Base-by-base conservation (phyloP, 2,329 filamentous ascomycete species). In the Corniculantispora saksenae region DNA sequence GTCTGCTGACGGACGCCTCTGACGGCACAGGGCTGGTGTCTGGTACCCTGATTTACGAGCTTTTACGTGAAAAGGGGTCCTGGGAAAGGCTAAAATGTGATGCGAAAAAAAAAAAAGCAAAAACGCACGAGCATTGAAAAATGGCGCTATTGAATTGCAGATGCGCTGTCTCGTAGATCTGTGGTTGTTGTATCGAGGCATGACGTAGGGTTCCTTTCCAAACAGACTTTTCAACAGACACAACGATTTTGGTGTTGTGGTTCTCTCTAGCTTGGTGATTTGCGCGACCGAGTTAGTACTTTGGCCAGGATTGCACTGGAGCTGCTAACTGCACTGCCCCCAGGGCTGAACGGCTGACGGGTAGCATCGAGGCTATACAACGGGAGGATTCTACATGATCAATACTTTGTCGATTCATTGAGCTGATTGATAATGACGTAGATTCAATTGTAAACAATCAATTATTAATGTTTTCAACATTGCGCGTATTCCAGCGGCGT, bases 1-100 rank as follows among this genome's bases (percentile, higher is more conserved):
- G 58, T 61, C 58, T 25, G 58, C 47, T 61, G 58, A 61, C 47
- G 32, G 47, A 53, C 58, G 58, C 58, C 58, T 61, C 58, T 61
- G 58, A 61, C 58, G 47, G 47, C 32, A 27, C n/a, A 40, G 47
- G 45, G 58, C 17, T 5, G 19, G 21, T 27, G 58, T 38, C 9
- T 17, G 23, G 40, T 48, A 29, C 47, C 47, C 29, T 61, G 58
- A 13, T 40, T 47, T 61, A 50, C 57, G 56, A 59, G 56, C 1
- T 25, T 23, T 56, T 43, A n/a, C 27, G n/a, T 45, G 32, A 58
- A 51, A 40, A 61, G 23, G 47, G 58, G 58, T 43, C 58, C 58
- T 40, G 9, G 58, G 32, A 53, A 47, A 38, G 40, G 55, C 19
- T n/a, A 58, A 53, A 40, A 13, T 27, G 47, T 7, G 15, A 43